These are phyloP conservation scores for Talaromyces sp. DNA, from an alignment of 2,329 filamentous ascomycete species.

Conservation along the genomic window DNA sequence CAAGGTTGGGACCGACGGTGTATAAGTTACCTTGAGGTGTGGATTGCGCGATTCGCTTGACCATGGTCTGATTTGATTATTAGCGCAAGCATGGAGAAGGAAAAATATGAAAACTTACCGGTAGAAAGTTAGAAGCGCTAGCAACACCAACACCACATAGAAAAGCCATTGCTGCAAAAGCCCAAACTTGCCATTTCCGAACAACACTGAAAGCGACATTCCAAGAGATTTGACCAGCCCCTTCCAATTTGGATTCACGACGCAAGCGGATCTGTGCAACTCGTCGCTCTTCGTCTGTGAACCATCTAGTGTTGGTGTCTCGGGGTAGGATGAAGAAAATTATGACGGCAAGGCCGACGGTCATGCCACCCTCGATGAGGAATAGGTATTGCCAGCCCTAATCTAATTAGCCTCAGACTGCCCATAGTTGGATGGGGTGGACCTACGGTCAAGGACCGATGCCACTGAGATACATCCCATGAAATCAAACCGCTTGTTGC, in stretches of 20 bases:
- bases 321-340: conserved; percentile 33
- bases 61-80: conserved; percentile 29
- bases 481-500: conserved; percentile 42
- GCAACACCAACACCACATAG: conserved; percentile 12
- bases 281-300: conserved; percentile 31
- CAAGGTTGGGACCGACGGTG: conserved; percentile 50
- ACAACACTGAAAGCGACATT: not conserved
- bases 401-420: not conserved
- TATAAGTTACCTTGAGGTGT: conserved; percentile 49
- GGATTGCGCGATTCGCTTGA: conserved; percentile 45
- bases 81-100: not conserved
- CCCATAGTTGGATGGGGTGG: no score
- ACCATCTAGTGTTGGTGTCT: conserved; percentile 38
- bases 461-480: conserved; percentile 16
- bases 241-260: conserved; percentile 4
- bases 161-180: conserved; percentile 12
- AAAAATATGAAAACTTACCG: not conserved
- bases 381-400: conserved; percentile 18
- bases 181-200: conserved; percentile 9
- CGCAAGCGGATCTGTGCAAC: conserved; percentile 6
- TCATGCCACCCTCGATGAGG: conserved; percentile 17
- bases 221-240: conserved; percentile 11
- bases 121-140: conserved; percentile 14
- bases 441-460: conserved; percentile 2
- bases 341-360: conserved; percentile 26